Conservation (phyloP, 1,139 yeast genomes). For the Yamadazyma diospyri region DNA sequence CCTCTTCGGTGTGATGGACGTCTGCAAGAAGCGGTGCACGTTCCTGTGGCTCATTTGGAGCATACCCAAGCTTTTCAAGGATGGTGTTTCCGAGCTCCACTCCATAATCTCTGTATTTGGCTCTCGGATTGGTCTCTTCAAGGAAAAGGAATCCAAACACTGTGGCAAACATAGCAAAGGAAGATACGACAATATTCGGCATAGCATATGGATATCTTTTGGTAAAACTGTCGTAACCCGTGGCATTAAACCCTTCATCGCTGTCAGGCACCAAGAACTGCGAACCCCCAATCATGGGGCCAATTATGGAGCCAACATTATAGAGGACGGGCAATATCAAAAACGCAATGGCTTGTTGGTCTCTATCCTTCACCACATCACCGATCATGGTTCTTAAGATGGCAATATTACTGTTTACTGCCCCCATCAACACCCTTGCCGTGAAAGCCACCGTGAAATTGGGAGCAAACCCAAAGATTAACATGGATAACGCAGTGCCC, state of each 20-base stretch:
- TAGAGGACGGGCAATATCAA: conserved; percentile 6
- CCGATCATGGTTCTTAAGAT: conserved; percentile 58
- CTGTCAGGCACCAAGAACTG: background rate
- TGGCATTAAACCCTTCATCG: background rate
- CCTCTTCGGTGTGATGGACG: background rate
- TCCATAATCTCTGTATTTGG: conserved; percentile 45
- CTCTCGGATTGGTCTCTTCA: conserved; percentile 55
- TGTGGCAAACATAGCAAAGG: conserved; percentile 35
- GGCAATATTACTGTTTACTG: conserved; percentile 57
- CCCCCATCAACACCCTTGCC: conserved; percentile 52
- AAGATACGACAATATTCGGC: conserved; percentile 55
- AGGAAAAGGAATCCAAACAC: conserved; percentile 46
- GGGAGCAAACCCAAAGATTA: conserved; percentile 50
- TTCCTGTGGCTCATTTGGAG: background rate
- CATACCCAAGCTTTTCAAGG: background rate
- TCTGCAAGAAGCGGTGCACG: no score
- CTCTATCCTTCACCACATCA: conserved; percentile 34
- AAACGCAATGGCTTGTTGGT: conserved; percentile 9
- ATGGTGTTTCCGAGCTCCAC: conserved; percentile 49
- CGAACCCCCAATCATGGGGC: conserved; percentile 8
- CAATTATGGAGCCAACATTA: conserved; percentile 8
- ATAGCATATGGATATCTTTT: conserved; percentile 50
- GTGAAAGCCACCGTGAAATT: conserved; percentile 47
- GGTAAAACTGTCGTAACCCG: conserved; percentile 2
- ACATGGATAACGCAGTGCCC: conserved; percentile 47